Evolutionary conservation across 176 grass and related monocot genomes (phyloP).

Genomic region (Areca catechu): DNA sequence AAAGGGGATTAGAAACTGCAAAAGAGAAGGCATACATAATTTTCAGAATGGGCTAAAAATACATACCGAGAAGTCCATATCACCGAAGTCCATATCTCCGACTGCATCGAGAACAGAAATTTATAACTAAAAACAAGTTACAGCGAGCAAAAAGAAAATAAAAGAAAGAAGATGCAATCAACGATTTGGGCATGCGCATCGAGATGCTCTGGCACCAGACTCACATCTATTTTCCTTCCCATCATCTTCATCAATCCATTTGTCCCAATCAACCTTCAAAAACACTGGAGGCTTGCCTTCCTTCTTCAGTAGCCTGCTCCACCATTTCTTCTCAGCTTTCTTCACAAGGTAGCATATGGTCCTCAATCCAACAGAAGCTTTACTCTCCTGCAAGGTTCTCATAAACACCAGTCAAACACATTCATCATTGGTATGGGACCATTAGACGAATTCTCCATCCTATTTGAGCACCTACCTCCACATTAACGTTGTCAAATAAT

Average conservation of each 20-base stretch:
- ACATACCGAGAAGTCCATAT: slow-evolving; percentile 88
- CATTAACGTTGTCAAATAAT: slow-evolving; percentile 20
- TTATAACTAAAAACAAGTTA: background rate
- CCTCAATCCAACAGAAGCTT: slow-evolving; percentile 6
- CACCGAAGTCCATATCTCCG: slow-evolving; percentile 43
- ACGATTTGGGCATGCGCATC: background rate
- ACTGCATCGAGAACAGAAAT: slow-evolving; percentile 25
- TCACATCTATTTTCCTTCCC: slow-evolving; percentile 61
- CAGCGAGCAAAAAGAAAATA: too few species aligned
- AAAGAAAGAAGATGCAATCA: too few species aligned
- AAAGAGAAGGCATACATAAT: background rate
- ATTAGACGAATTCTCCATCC: too few species aligned
- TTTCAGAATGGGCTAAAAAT: background rate
- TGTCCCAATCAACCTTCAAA: slow-evolving; percentile 95
- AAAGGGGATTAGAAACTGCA: slow-evolving; percentile 13
- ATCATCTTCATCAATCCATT: slow-evolving; percentile 89
- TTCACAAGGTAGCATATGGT: slow-evolving; percentile 4
- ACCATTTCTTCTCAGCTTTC: slow-evolving; percentile 25
- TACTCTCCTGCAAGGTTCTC: slow-evolving; percentile 3
- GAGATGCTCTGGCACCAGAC: background rate
- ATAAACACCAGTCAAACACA: too few species aligned
- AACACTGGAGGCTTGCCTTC: slow-evolving; percentile 33
- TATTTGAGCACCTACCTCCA: slow-evolving; percentile 4
- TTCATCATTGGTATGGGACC: too few species aligned
- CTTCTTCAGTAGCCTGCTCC: slow-evolving; percentile 10